Evolutionary conservation across 2,329 filamentous ascomycete species (phyloP), one percentile per base, ranked within the genome.

Genomic region (Neospermospora avenae): DNA sequence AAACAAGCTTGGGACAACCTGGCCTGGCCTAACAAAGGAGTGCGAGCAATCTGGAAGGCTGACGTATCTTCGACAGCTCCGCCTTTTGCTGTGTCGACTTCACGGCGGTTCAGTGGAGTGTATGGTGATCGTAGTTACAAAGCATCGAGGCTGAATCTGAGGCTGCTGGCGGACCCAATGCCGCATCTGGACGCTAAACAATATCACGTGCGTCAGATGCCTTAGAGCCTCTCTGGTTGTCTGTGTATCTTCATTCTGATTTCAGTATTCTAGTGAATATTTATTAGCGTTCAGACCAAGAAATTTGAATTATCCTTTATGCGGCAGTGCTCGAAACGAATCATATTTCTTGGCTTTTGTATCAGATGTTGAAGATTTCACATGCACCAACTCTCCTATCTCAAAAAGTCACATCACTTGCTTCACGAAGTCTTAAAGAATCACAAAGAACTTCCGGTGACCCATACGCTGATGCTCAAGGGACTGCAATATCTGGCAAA

Each of bases 1-100:
- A 57, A 52, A 55, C 24, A 39, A 31, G 42, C 49, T 35, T n/a
- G 37, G 16, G 44, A 25, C 44, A 24, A 44, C 45, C 34, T 53
- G 44, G 49, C 22, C 28, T 31, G 28, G 49, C 22, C 28, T 31
- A 10, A 24, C 54, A 55, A 49, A 34, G 25, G 28, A 60, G 18
- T n/a, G 55, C 46, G 28, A 60, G 57, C 58, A 55, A 48, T 65
- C 65, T 63, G 61, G 61, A 55, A 67, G 62, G 67, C 61, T 69
- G 62, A 65, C 55, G 60, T 62, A 25, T 59, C 45, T 28, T 52
- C 51, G 20, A 60, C 25, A 49, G 55, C 62, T 63, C 58, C 51
- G 65, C 57, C 58, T 49, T 45, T 60, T 34, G 39, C 31, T 55
- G 51, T 48, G 55, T 46, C 22, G n/a, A 41, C 22, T 42, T 24